These are phyloP conservation scores for Fraxinus platypoda DNA, from an alignment of 305 asterid genomes.

Conservation along the genomic window DNA sequence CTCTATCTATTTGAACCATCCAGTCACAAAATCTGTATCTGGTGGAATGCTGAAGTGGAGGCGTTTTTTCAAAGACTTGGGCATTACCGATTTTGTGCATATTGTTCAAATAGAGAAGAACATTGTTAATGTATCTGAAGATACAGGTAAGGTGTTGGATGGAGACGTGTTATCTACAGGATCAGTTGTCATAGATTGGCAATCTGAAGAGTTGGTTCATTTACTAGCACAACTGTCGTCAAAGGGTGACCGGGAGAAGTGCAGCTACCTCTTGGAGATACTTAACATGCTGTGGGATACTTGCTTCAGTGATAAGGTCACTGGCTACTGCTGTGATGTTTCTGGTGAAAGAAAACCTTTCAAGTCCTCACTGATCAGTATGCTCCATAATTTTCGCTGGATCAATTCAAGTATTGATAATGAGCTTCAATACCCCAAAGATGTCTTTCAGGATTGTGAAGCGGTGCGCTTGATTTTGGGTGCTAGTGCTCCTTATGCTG, in stretches of 20 bases:
- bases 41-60: slow-evolving; percentile 81
- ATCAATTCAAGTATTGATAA: slow-evolving; percentile 51
- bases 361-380: slow-evolving; percentile 51
- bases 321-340: slow-evolving; percentile 45
- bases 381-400: slow-evolving; percentile 68
- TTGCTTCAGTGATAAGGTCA: slow-evolving; percentile 58
- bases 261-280: slow-evolving; percentile 72
- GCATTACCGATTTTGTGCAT: slow-evolving; percentile 77
- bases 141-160: slow-evolving; percentile 30
- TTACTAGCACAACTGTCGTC: slow-evolving; percentile 59
- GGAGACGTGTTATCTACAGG: slow-evolving; percentile 37
- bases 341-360: slow-evolving; percentile 51
- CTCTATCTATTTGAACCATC: slow-evolving; percentile 58
- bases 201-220: slow-evolving; percentile 63
- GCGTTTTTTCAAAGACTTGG: slow-evolving; percentile 62
- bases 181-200: slow-evolving; percentile 62
- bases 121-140: slow-evolving; percentile 39
- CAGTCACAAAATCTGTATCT: slow-evolving; percentile 57
- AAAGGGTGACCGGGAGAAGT: slow-evolving; percentile 52
- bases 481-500: slow-evolving; percentile 63
- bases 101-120: slow-evolving; percentile 57
- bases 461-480: slow-evolving; percentile 73
- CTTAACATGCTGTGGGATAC: slow-evolving; percentile 87
- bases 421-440: slow-evolving; percentile 67
- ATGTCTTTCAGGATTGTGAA: slow-evolving; percentile 76